A percentile compares a stretch with the other conserved stretches of the same genome.
phyloP scores from a whole-genome alignment of 495 filamentous ascomycete species.

The Penicillium diatomitis region DNA sequence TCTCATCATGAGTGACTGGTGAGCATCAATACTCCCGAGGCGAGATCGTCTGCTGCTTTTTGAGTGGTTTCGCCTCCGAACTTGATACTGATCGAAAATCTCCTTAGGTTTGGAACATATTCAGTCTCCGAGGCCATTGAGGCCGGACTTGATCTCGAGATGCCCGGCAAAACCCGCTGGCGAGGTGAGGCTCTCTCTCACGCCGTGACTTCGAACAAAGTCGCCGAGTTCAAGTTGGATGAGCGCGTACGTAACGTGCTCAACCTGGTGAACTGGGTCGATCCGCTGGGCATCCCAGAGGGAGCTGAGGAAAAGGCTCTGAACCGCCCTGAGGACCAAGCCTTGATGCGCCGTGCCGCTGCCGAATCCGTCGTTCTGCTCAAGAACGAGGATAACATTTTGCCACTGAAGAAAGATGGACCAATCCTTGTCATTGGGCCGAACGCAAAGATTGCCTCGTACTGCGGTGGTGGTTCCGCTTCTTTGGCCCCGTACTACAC shows the following conservation, averaged over 20 bases:
- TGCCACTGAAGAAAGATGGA: constrained; percentile 51
- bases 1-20: constrained; percentile 65
- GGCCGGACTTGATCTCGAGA: constrained; percentile 62
- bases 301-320: constrained; percentile 49
- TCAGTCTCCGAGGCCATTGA: constrained; percentile 49
- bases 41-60: no score
- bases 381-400: constrained; percentile 55
- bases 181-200: constrained; percentile 49
- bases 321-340: constrained; percentile 50
- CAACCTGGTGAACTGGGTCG: constrained; percentile 52
- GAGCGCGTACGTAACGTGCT: constrained; percentile 52
- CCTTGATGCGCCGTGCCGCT: constrained; percentile 50
- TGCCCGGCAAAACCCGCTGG: constrained; percentile 60
- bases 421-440: constrained; percentile 68
- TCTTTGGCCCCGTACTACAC: constrained; percentile 66
- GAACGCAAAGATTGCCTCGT: constrained; percentile 62
- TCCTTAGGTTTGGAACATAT: constrained; percentile 47
- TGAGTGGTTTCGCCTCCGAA: no score
- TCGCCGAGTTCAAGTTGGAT: constrained; percentile 39
- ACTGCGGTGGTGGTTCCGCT: constrained; percentile 68
- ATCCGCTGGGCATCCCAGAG: constrained; percentile 47
- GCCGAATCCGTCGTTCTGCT: constrained; percentile 61
- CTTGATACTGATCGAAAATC: neutral
- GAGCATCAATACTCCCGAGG: constrained; percentile 17
- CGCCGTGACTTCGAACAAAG: constrained; percentile 48